Evolutionary conservation across 2,329 filamentous ascomycete species (phyloP), one percentile per base, ranked within the genome.

Genomic region (Geosmithia putterillii): DNA sequence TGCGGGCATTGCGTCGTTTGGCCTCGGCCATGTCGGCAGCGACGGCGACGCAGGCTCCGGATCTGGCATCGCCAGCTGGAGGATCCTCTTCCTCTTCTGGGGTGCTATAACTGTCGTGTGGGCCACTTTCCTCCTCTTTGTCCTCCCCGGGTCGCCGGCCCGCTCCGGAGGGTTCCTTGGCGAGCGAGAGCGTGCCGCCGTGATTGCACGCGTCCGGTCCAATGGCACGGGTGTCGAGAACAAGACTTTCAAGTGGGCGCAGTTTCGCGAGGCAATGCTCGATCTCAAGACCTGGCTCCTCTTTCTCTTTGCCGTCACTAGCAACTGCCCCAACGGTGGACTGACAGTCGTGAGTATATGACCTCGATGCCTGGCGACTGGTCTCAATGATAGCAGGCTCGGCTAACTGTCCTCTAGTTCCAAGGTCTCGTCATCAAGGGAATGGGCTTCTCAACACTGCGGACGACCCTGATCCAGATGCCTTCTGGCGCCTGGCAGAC

Each of bases 201-300:
- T 79, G 0, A 63, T 86, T 37, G 80, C 83, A 48, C 70, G 83
- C 1, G 73, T 87, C 20, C 66, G 80, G 0, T 65, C 73, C 20
- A 87, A 87, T 52, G 42, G 43, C 21, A 46, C 58, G 37, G 46
- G 53, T 18, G 32, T 53, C 41, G 61, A 67, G 32, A 63, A 66
- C 14, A 60, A 63, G 12, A 52, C 51, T 8, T 74, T 66, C 60
- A 63, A 62, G 38, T 66, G 65, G 61, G 57, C 64, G 7, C 73
- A 77, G 53, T 57, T 63, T 34, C 42, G 55, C 7, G 71, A 76
- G 53, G 71, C 68, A 38, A 51, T 76, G 0, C 44, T 58, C 3
- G 73, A 75, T 48, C 67, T 67, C 8, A 74, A 76, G 53, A 72
- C 70, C 0, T 77, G 70, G 71, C 57, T 74, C 22, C 59, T 76